A percentile compares a stretch with the other conserved stretches of the same genome.
These are phyloP conservation scores for Candida chilensis DNA, from an alignment of 805 yeast genomes.

Conservation along the genomic window DNA sequence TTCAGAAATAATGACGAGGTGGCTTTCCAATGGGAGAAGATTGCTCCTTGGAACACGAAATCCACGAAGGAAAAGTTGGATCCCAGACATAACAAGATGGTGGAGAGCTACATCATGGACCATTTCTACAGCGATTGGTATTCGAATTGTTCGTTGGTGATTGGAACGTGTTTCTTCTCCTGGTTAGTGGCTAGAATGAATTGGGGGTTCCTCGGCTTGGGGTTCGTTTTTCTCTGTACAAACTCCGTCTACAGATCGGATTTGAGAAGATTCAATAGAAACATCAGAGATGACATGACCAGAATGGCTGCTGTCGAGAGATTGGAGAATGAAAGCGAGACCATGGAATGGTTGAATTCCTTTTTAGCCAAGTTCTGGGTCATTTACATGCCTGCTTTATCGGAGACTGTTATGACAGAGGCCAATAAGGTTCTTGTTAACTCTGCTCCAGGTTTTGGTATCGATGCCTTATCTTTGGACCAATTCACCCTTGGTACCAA, in stretches of 20 bases:
- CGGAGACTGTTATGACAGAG: slow-evolving; percentile 61
- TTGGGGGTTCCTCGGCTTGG: slow-evolving; percentile 54
- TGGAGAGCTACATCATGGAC: slow-evolving; percentile 57
- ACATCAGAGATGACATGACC: slow-evolving; percentile 67
- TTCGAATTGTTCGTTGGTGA: slow-evolving; percentile 53
- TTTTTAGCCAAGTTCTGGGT: slow-evolving; percentile 81
- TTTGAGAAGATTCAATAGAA: slow-evolving; percentile 66
- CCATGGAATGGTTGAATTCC: slow-evolving; percentile 76
- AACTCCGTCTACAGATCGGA: slow-evolving; percentile 65
- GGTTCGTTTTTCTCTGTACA: slow-evolving; percentile 49
- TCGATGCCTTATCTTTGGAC: slow-evolving; percentile 63
- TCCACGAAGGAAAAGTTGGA: slow-evolving; percentile 4
- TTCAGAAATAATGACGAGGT: slow-evolving; percentile 2
- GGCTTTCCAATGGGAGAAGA: slow-evolving; percentile 20
- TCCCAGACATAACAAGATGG: slow-evolving; percentile 10
- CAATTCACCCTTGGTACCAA: slow-evolving; percentile 77
- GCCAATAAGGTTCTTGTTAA: slow-evolving; percentile 64
- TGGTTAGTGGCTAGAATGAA: slow-evolving; percentile 60
- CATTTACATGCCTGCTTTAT: slow-evolving; percentile 78
- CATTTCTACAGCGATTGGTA: slow-evolving; percentile 66
- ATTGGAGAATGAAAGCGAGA: slow-evolving; percentile 54
- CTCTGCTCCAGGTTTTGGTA: slow-evolving; percentile 77
- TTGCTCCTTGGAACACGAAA: slow-evolving; percentile 15
- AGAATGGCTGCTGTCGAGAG: slow-evolving; percentile 57
- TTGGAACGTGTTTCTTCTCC: slow-evolving; percentile 66